phyloP scores from a whole-genome alignment of 208 protist species.

The Acanthamoeba lugdunensis region DNA sequence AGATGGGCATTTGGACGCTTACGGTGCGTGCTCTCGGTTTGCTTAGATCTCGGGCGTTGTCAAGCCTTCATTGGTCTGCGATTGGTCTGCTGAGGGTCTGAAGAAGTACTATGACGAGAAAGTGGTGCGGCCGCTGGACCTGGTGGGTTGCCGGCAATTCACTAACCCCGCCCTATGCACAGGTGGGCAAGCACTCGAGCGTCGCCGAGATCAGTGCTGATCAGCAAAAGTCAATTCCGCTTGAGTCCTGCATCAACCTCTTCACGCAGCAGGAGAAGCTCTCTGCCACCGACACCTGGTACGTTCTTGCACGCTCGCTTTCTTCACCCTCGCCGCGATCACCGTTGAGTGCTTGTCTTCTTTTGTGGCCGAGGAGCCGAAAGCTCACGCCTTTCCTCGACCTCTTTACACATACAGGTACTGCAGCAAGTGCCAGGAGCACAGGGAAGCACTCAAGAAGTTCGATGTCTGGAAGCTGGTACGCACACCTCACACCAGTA shows the following conservation, averaged over 20 bases:
- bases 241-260: conserved; percentile 80
- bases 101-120: conserved; percentile 25
- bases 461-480: conserved; percentile 85
- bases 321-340: neutral
- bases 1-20: no score
- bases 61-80: neutral
- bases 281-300: conserved; percentile 78
- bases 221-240: neutral
- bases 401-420: conserved; percentile 83
- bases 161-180: no score
- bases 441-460: conserved; percentile 80
- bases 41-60: neutral
- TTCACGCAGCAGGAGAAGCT: conserved; percentile 82
- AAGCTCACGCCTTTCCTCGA: neutral
- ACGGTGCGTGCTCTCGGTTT: no score
- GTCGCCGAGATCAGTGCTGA: neutral
- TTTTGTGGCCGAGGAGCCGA: no score
- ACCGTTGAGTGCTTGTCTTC: neutral
- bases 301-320: no score
- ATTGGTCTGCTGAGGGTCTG: neutral
- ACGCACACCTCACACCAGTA: neutral
- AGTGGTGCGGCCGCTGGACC: neutral
- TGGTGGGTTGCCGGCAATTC: no score
- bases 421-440: conserved; percentile 84
- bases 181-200: neutral